Evolutionary conservation across 306 rosid genomes (phyloP).

Genomic region (Cicer yamashitae): DNA sequence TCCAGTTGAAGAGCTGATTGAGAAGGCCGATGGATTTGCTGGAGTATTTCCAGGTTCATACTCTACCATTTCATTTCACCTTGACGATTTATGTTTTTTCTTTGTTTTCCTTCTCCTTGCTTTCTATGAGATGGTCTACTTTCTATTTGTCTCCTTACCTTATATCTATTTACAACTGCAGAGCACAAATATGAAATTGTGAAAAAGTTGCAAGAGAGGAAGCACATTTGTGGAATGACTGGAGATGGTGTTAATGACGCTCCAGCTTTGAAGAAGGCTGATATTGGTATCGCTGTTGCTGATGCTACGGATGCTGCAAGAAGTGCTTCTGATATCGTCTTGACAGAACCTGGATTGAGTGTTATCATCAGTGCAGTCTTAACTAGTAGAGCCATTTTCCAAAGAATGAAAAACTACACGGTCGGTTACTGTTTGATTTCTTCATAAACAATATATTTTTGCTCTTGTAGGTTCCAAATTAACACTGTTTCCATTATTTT

Average conservation of each 20-base stretch:
- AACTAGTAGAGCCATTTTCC: constrained; percentile 95
- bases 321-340: constrained; percentile 94
- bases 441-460: constrained; percentile 25
- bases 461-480: constrained; percentile 27
- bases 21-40: constrained; percentile 98
- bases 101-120: background rate
- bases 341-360: constrained; percentile 97
- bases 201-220: constrained; percentile 92
- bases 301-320: constrained; percentile 99
- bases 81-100: background rate
- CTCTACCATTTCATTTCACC: constrained; percentile 31
- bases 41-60: constrained; percentile 95
- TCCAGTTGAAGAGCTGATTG: constrained; percentile 94
- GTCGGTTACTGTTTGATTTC: constrained; percentile 53
- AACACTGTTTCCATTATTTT: constrained; percentile 1
- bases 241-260: constrained; percentile 99
- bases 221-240: constrained; percentile 99
- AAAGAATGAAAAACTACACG: constrained; percentile 98
- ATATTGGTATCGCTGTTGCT: constrained; percentile 97
- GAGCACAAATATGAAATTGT: constrained; percentile 98
- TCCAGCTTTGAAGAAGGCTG: constrained; percentile 98
- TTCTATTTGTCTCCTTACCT: constrained; percentile 17
- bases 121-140: background rate
- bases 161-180: constrained; percentile 31
- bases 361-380: constrained; percentile 97